Base-by-base conservation (phyloP, 352 stramenopile genomes). In the Pythium sukuiense region DNA sequence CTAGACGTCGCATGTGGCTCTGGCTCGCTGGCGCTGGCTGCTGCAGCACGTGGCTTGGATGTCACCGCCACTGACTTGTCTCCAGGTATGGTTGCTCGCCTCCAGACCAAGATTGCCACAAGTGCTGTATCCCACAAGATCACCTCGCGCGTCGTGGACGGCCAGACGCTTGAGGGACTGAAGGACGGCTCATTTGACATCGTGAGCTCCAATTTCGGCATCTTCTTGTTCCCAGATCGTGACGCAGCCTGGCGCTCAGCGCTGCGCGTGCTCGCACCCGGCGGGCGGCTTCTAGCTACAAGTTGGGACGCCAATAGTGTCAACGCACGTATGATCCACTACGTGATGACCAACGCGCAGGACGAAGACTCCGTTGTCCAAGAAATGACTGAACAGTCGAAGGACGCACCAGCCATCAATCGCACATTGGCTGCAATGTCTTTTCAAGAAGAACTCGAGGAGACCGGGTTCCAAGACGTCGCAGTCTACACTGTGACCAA, bases 1-100 rank as follows among this genome's bases (percentile, higher is more conserved):
- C 65, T 72, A 1, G 65, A 68, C 39, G 65, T 72, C 6, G 65
- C 53, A 2, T 72, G 65, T 55, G 65, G 58, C 20, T 20, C 65
- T 0, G 65, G 65, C 13, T 24, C 35, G 7, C 45, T 72, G 6
- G 59, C 65, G 26, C 1, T 72, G 11, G 18, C 27, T 0, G 65
- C 59, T 1, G 65, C 65, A 5, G 16, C 14, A 2, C 18, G 54
- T 35, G 65, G 65, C 41, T 67, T 61, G 33, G 12, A n/a, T 1
- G 65, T 67, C 16, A 55, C 39, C 0, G 65, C 65, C 24, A 63
- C 46, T 20, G 65, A 72, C 27, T 48, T 63, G 11, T 72, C 65
- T 14, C 18, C 43, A 1, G 54, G 33, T 6, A 72, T 72, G 59
- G 41, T 72, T 30, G 32, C 49, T 18, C 53, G 33, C 2, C 46